phyloP scores from a whole-genome alignment of 2,329 filamentous ascomycete species.

The Ascochyta pisi region DNA sequence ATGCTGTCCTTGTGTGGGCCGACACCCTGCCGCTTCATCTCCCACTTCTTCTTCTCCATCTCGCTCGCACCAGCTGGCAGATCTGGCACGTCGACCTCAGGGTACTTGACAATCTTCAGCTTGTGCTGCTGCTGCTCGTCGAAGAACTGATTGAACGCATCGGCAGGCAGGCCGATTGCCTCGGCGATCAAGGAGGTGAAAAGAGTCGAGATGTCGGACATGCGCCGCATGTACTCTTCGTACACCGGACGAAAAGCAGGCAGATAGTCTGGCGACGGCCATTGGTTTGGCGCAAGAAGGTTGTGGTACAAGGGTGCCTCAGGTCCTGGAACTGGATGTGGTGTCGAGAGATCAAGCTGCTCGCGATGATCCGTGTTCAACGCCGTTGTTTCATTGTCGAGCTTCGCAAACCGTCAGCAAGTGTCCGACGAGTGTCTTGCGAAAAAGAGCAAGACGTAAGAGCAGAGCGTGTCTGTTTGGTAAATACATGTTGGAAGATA shows the following conservation, averaged over 20 bases:
- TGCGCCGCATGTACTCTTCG: constrained; percentile 76
- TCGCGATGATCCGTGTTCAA: constrained; percentile 80
- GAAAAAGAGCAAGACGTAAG: constrained; percentile 13
- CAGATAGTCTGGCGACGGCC: constrained; percentile 70
- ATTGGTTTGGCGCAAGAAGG: constrained; percentile 78
- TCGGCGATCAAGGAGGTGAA: constrained; percentile 86
- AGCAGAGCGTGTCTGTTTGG: neutral
- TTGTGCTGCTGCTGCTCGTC: constrained; percentile 78
- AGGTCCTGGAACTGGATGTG: constrained; percentile 70
- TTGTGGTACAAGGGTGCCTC: constrained; percentile 75
- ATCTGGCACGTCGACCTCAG: constrained; percentile 61
- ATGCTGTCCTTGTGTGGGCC: constrained; percentile 87
- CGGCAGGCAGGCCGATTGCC: constrained; percentile 72
- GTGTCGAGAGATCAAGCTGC: constrained; percentile 85
- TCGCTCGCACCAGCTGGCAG: constrained; percentile 36
- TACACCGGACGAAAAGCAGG: constrained; percentile 73
- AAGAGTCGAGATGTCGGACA: constrained; percentile 73
- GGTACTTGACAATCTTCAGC: constrained; percentile 88
- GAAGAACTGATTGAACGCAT: constrained; percentile 81
- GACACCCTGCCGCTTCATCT: constrained; percentile 66
- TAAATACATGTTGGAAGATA: constrained; percentile 15
- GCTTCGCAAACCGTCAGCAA: constrained; percentile 46
- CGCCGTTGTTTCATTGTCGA: constrained; percentile 71
- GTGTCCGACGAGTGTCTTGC: constrained; percentile 3
- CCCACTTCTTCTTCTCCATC: constrained; percentile 52